A percentile compares a stretch with the other conserved stretches of the same genome.
Evolutionary conservation across 140 eudicot genomes (phyloP).

Genomic region (Bidens hawaiensis): DNA sequence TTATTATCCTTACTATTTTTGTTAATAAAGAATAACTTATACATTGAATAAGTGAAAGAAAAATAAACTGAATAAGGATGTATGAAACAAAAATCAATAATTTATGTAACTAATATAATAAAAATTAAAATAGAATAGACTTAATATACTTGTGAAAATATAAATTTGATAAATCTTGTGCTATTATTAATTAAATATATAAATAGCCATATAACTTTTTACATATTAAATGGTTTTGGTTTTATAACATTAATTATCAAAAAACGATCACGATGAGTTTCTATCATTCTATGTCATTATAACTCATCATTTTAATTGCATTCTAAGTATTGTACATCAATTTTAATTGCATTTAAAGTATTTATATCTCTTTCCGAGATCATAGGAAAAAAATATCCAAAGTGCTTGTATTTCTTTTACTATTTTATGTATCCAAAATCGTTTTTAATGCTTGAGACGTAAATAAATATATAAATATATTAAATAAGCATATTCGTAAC

Average conservation of each 20-base stretch:
- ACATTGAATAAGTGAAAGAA: too few species aligned
- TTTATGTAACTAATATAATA: too few species aligned
- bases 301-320: slow-evolving; percentile 5
- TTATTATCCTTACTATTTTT: not conserved
- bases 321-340: slow-evolving; percentile 1
- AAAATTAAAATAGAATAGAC: too few species aligned
- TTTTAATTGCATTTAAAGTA: slow-evolving; percentile 7
- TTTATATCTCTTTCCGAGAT: not conserved
- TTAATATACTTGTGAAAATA: not conserved
- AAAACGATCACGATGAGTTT: not conserved
- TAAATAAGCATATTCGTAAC: too few species aligned
- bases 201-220: not conserved
- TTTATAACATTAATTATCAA: not conserved
- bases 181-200: too few species aligned
- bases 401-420: not conserved
- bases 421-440: too few species aligned
- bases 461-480: too few species aligned
- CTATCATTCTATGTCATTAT: not conserved
- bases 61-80: not conserved
- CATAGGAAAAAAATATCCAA: not conserved
- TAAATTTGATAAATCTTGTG: not conserved
- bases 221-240: not conserved
- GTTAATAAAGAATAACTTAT: not conserved
- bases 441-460: too few species aligned
- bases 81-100: not conserved